Evolutionary conservation across 2,329 filamentous ascomycete genomes (phyloP), one percentile per base, ranked within the genome.

Genomic region (Stagonosporopsis rhizophila): DNA sequence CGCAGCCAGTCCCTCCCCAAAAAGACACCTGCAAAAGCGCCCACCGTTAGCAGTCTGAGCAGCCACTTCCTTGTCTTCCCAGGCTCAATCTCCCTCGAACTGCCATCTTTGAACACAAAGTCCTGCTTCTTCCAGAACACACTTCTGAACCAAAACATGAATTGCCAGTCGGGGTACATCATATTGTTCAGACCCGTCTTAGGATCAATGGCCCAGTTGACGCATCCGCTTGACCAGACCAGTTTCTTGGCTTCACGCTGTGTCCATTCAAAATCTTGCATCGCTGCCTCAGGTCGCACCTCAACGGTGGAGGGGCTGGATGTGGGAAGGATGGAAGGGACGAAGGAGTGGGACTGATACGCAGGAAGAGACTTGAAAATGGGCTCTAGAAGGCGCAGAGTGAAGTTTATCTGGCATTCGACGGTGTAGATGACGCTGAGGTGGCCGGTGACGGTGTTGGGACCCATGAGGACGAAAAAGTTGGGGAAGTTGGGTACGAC

Each of bases 121-220:
- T 81, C 78, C 2, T 59, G 54, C 64, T 67, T 76, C 1, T 68
- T 66, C 37, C 79, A 71, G 49, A 82, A 82, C 1, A 83, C 61
- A 49, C 79, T 83, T 14, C 81, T 65, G 17, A 77, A 49, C 80
- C 81, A 84, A 56, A 78, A 83, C 47, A 73, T 69, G 52, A 77
- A 82, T 64, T 83, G 80, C 75, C 78, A 83, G 44, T 82, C 79
- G 0, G 81, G 82, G 59, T 82, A 84, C 75, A 84, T 81, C 62
- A 80, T 80, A 6, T 79, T 81, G 55, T 84, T 85, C 42, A 78
- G 71, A 0, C 77, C 77, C 0, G 80, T 81, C 41, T 75, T 75
- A 0, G 73, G 68, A 54, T 84, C 79, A 2, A 85, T 73, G 3
- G 78, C 81, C 82, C 82, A 85, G n/a, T 77, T 80, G 1, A 77